phyloP scores from a whole-genome alignment of 176 grass and related monocot species.

The Themeda triandra region DNA sequence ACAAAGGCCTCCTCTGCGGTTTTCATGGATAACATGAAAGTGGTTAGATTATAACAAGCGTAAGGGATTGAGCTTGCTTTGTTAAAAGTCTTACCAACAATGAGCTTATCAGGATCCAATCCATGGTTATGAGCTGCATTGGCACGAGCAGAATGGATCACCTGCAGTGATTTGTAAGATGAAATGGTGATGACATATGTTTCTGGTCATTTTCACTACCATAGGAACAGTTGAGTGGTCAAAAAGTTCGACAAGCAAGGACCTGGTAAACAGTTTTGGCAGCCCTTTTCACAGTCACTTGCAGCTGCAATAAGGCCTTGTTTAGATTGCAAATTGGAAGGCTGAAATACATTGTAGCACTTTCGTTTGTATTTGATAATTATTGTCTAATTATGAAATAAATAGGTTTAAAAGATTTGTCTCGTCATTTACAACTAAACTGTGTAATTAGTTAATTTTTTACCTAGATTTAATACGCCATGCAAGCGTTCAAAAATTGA shows the following conservation, averaged over 20 bases:
- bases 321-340: too few relatives aligned
- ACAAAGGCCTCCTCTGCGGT: slow-evolving; percentile 76
- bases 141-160: slow-evolving; percentile 93
- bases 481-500: too few relatives aligned
- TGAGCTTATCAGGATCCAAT: slow-evolving; percentile 74
- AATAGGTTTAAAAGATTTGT: too few relatives aligned
- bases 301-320: too few relatives aligned
- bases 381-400: too few relatives aligned
- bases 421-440: too few relatives aligned
- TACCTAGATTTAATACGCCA: too few relatives aligned
- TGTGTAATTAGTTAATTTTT: too few relatives aligned
- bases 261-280: slow-evolving; percentile 93
- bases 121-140: slow-evolving; percentile 86
- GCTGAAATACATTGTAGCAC: too few relatives aligned
- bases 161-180: slow-evolving; percentile 43
- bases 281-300: slow-evolving; percentile 91
- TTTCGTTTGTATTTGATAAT: too few relatives aligned
- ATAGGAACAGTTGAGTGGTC: neutral
- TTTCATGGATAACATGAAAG: neutral
- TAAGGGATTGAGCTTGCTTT: neutral
- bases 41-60: neutral
- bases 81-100: slow-evolving; percentile 56
- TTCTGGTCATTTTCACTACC: neutral
- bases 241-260: neutral
- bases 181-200: neutral